A percentile compares a stretch with the other conserved stretches of the same genome.
phyloP scores from a whole-genome alignment of 306 rosid species.

The Lithocarpus polystachyus region DNA sequence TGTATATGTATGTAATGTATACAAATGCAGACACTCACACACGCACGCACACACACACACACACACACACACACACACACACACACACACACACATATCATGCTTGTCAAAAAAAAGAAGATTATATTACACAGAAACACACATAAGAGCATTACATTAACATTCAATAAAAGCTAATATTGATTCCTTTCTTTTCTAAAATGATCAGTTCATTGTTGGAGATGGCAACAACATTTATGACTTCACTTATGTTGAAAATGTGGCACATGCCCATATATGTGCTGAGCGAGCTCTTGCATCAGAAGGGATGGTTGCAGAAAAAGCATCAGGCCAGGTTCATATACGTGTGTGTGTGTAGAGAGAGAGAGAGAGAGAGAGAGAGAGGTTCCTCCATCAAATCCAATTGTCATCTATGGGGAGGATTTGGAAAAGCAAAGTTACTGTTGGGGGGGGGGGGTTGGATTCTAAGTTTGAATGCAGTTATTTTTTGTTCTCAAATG shows the following conservation, averaged over 20 bases:
- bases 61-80: too few species aligned
- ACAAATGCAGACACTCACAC: too few species aligned
- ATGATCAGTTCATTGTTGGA: constrained; percentile 82
- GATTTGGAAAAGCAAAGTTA: background rate
- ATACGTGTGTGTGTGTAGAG: too few species aligned
- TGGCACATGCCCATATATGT: constrained; percentile 92
- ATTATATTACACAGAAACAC: too few species aligned
- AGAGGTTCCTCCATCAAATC: background rate
- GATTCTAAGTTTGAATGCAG: background rate
- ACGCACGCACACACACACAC: too few species aligned
- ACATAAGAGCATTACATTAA: too few species aligned
- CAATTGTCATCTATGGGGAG: background rate
- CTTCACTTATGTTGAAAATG: constrained; percentile 94
- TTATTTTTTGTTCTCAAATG: background rate
- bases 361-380: background rate
- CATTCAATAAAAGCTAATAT: constrained; percentile 10
- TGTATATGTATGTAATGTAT: too few species aligned
- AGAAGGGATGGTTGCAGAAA: constrained; percentile 58
- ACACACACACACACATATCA: too few species aligned
- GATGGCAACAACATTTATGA: constrained; percentile 81
- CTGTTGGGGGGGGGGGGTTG: too few species aligned
- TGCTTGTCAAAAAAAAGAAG: too few species aligned
- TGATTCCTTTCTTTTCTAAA: constrained; percentile 20
- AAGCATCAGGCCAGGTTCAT: constrained; percentile 86
- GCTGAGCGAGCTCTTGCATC: constrained; percentile 91